These are phyloP conservation scores for Chlorella variabilis DNA, from an alignment of 163 green algal species.

Conservation along the genomic window DNA sequence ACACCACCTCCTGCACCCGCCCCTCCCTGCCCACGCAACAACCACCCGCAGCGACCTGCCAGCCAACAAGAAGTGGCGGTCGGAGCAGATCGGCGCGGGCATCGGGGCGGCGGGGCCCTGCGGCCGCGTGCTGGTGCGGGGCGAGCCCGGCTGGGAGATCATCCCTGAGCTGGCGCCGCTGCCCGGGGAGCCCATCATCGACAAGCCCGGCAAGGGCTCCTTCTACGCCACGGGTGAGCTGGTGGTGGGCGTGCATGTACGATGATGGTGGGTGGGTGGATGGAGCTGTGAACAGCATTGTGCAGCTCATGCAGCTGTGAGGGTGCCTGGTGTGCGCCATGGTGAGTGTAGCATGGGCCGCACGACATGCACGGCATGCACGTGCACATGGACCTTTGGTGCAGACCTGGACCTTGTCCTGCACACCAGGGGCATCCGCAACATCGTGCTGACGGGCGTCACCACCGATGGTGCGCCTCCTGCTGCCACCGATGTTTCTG, in stretches of 20 bases:
- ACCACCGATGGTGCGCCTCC: slow-evolving; percentile 63
- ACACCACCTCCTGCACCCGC: too few relatives aligned
- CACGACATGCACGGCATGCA: too few relatives aligned
- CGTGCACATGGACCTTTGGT: too few relatives aligned
- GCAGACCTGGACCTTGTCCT: slow-evolving; percentile 64
- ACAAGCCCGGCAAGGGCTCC: slow-evolving; percentile 77
- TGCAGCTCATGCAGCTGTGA: too few relatives aligned
- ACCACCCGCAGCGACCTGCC: slow-evolving; percentile 66
- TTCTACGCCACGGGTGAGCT: slow-evolving; percentile 70
- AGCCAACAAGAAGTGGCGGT: slow-evolving; percentile 74
- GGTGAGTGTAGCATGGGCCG: too few relatives aligned
- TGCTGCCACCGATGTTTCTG: too few relatives aligned
- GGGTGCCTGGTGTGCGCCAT: too few relatives aligned
- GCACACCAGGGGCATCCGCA: slow-evolving; percentile 51
- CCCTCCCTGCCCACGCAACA: too few relatives aligned
- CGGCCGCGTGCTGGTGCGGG: slow-evolving; percentile 66
- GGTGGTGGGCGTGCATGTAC: too few relatives aligned
- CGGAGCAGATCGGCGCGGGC: slow-evolving; percentile 64
- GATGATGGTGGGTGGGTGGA: too few relatives aligned
- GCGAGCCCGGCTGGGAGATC: slow-evolving; percentile 75
- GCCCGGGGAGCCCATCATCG: slow-evolving; percentile 63
- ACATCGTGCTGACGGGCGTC: slow-evolving; percentile 70
- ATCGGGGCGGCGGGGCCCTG: slow-evolving; percentile 63
- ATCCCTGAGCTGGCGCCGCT: slow-evolving; percentile 71
- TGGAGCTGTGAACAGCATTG: too few relatives aligned